phyloP scores from a whole-genome alignment of 2,329 filamentous ascomycete genomes.

The Metarhizium sp. region DNA sequence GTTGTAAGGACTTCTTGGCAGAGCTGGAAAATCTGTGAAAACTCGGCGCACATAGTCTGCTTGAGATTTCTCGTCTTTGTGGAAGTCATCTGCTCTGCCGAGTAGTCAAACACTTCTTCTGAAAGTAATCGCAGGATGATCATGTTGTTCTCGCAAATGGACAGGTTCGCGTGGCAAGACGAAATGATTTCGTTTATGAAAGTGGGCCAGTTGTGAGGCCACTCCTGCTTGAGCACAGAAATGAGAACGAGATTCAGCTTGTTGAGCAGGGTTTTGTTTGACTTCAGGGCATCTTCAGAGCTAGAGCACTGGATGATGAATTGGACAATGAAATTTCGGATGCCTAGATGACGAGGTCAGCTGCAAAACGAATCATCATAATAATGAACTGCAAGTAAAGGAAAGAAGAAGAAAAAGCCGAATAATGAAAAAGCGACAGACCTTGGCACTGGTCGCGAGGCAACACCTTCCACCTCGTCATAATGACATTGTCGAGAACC shows the following conservation, averaged over 20 bases:
- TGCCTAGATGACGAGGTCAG: conserved; percentile 47
- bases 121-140: conserved; percentile 90
- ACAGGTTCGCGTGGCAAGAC: conserved; percentile 88
- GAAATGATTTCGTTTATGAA: conserved; percentile 99
- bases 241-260: conserved; percentile 97
- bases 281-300: conserved; percentile 77
- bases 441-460: conserved; percentile 94
- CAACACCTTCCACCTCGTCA: conserved; percentile 97
- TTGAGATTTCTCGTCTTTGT: conserved; percentile 93
- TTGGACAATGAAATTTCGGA: conserved; percentile 97
- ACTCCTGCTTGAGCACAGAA: conserved; percentile 97
- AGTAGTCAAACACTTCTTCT: conserved; percentile 98
- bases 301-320: conserved; percentile 93
- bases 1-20: conserved; percentile 92
- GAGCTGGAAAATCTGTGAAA: conserved; percentile 95
- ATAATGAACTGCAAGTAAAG: background rate
- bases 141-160: conserved; percentile 99
- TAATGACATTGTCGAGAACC: conserved; percentile 95
- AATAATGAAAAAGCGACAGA: conserved; percentile 18
- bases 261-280: conserved; percentile 85
- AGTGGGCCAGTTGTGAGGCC: conserved; percentile 99
- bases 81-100: conserved; percentile 98
- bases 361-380: background rate
- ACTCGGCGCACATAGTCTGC: conserved; percentile 97
- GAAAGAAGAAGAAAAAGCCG: background rate